A percentile compares a stretch with the other conserved stretches of the same genome.
phyloP scores from a whole-genome alignment of 306 rosid genomes.

The Vigna reflexopilosa region DNA sequence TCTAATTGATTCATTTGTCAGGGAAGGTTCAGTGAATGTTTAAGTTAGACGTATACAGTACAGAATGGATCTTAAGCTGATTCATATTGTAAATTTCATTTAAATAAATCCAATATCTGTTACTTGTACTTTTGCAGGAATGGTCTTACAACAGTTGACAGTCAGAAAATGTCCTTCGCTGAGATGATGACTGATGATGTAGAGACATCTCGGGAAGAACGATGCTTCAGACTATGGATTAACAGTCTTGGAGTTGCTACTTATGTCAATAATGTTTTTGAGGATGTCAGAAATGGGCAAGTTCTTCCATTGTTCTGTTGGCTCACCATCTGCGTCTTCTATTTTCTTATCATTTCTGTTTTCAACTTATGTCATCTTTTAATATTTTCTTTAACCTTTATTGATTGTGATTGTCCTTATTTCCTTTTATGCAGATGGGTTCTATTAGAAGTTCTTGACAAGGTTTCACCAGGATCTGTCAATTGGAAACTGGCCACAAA shows the following conservation, averaged over 20 bases:
- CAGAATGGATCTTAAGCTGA: too few species aligned
- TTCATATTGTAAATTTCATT: too few species aligned
- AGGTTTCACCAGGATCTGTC: slow-evolving; percentile 84
- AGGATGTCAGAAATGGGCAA: slow-evolving; percentile 97
- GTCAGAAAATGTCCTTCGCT: slow-evolving; percentile 75
- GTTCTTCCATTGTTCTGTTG: slow-evolving; percentile 40
- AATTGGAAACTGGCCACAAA: slow-evolving; percentile 96
- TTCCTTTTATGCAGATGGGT: slow-evolving; percentile 80
- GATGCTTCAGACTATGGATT: slow-evolving; percentile 98
- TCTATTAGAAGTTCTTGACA: slow-evolving; percentile 97
- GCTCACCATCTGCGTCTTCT: slow-evolving; percentile 23
- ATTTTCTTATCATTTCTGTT: slow-evolving; percentile 32
- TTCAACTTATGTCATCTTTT: background rate
- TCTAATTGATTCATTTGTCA: too few species aligned
- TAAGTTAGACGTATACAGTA: too few species aligned
- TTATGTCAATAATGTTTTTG: slow-evolving; percentile 90
- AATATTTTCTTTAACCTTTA: slow-evolving; percentile 14
- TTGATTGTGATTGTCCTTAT: slow-evolving; percentile 45
- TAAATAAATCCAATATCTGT: background rate
- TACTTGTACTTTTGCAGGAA: slow-evolving; percentile 66
- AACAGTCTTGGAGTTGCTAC: slow-evolving; percentile 93
- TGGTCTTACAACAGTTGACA: slow-evolving; percentile 85
- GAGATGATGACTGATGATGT: slow-evolving; percentile 99
- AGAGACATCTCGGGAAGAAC: slow-evolving; percentile 94
- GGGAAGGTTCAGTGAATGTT: too few species aligned